Percentiles rank a stretch among this genome's conserved stretches.
These are phyloP conservation scores for Heritiera littoralis DNA, from an alignment of 345 rosid genomes.

Conservation along the genomic window DNA sequence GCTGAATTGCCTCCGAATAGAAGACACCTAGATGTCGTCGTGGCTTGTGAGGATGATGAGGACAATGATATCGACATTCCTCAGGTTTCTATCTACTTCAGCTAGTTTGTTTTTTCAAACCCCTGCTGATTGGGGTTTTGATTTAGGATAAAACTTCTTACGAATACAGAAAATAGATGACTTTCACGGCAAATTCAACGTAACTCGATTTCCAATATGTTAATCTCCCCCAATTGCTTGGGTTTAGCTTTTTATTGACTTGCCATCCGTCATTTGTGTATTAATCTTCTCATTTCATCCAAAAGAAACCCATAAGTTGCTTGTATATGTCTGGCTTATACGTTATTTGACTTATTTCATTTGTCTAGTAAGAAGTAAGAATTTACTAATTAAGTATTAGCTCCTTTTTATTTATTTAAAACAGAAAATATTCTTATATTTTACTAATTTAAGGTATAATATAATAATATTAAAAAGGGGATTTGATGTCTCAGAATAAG, in stretches of 20 bases:
- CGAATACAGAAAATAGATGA: background rate
- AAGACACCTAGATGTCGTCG: constrained; percentile 77
- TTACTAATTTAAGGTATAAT: no score
- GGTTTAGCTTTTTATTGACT: background rate
- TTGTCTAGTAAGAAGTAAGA: no score
- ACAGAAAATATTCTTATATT: no score
- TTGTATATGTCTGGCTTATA: background rate
- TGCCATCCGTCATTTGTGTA: background rate
- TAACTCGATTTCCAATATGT: background rate
- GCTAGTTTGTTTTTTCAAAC: constrained; percentile 19
- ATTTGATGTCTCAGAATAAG: background rate
- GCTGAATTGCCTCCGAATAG: constrained; percentile 68
- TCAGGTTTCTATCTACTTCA: constrained; percentile 71
- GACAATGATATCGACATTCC: constrained; percentile 86
- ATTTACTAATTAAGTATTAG: no score
- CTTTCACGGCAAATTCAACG: background rate
- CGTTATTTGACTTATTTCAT: no score
- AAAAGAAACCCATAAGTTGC: background rate
- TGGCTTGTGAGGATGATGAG: constrained; percentile 83
- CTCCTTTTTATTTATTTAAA: no score
- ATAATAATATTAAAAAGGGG: no score
- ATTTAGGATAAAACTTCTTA: background rate
- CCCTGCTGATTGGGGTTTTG: constrained; percentile 4
- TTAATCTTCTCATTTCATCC: background rate
- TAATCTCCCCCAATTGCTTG: background rate